Evolutionary conservation across 305 asterid genomes (phyloP).

Genomic region (Fraxinus sp.): DNA sequence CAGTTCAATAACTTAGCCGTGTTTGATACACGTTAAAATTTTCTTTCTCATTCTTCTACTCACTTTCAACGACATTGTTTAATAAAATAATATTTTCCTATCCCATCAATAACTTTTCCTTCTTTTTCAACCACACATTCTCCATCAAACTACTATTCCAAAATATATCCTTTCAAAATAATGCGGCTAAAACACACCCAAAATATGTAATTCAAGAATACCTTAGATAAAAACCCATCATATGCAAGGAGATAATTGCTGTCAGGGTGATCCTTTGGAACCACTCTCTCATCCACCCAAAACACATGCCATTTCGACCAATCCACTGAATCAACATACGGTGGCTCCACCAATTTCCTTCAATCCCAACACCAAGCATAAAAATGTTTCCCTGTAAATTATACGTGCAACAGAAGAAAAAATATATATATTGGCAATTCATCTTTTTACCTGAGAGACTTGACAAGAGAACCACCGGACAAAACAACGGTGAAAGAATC

Average conservation of each 20-base stretch:
- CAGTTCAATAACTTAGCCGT: not conserved
- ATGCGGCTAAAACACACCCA: too few relatives aligned
- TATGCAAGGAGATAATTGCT: constrained; percentile 59
- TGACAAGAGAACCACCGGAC: constrained; percentile 53
- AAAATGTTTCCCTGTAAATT: not conserved
- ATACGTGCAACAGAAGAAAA: not conserved
- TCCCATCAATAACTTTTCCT: too few relatives aligned
- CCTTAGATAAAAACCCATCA: constrained; percentile 58
- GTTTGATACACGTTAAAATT: too few relatives aligned
- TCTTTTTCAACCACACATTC: too few relatives aligned
- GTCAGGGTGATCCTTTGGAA: constrained; percentile 50
- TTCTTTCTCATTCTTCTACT: too few relatives aligned
- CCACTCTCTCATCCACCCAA: constrained; percentile 66
- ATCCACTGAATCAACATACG: constrained; percentile 43
- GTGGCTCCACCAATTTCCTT: constrained; percentile 52
- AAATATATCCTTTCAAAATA: too few relatives aligned
- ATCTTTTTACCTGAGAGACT: constrained; percentile 39
- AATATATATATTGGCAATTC: not conserved
- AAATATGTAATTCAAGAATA: constrained; percentile 8
- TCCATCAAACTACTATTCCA: too few relatives aligned
- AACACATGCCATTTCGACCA: constrained; percentile 53
- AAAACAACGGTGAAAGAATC: constrained; percentile 47
- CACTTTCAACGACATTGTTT: too few relatives aligned
- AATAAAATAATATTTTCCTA: too few relatives aligned
- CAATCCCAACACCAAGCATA: constrained; percentile 12